These are phyloP conservation scores for Mycena galopus DNA, from an alignment of 768 basidiomycete species.

Conservation along the genomic window DNA sequence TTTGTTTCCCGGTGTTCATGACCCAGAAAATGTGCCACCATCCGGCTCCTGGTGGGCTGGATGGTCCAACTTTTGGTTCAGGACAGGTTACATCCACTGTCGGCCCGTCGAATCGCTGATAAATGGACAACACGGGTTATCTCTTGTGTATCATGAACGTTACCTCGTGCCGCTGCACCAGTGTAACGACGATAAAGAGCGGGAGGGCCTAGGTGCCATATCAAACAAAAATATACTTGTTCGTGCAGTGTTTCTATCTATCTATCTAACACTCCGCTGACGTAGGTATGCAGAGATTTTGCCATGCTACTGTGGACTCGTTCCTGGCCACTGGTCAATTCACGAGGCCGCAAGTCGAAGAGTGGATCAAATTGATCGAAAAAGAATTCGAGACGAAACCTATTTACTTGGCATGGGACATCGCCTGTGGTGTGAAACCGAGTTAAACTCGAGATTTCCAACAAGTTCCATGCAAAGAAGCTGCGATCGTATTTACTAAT, in stretches of 20 bases:
- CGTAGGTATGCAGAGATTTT: neutral
- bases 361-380: slow-evolving; percentile 7
- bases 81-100: neutral
- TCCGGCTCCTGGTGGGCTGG: slow-evolving; percentile 1
- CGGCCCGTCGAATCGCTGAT: neutral
- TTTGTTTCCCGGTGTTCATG: neutral
- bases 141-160: neutral
- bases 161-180: neutral
- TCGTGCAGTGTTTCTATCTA: neutral
- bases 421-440: slow-evolving; percentile 1
- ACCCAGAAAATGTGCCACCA: neutral
- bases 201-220: neutral
- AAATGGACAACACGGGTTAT: neutral
- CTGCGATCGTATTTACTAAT: no score
- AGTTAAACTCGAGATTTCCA: no score
- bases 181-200: neutral
- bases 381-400: neutral
- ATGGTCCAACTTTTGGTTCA: neutral
- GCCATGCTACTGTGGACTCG: neutral
- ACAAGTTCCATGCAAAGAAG: no score
- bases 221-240: neutral
- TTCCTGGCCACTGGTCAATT: neutral
- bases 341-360: neutral
- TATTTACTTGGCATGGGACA: neutral
- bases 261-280: neutral